These are phyloP conservation scores for Solanum phureja DNA, from an alignment of 257 asterid species.

Conservation along the genomic window DNA sequence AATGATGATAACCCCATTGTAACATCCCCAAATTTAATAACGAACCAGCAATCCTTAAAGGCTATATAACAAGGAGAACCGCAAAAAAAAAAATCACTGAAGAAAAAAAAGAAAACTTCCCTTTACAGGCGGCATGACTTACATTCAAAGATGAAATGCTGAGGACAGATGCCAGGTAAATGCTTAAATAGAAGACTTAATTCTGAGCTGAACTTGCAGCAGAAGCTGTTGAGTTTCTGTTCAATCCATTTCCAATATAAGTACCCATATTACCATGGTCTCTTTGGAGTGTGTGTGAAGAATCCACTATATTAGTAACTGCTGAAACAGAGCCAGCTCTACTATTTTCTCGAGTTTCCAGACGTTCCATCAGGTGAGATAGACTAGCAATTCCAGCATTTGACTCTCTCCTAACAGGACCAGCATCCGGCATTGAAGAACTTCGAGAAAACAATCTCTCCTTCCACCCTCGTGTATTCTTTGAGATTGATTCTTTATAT, in stretches of 20 bases:
- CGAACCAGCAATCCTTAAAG: neutral
- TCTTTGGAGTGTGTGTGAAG: constrained; percentile 28
- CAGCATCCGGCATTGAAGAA: constrained; percentile 65
- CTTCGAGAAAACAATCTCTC: constrained; percentile 81
- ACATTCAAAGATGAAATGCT: constrained; percentile 68
- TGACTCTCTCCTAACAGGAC: constrained; percentile 64
- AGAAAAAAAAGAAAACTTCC: neutral
- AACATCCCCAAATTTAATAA: neutral
- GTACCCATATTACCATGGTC: constrained; percentile 22
- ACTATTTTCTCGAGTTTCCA: constrained; percentile 51
- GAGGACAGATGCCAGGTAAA: constrained; percentile 28
- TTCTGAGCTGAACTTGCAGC: constrained; percentile 37
- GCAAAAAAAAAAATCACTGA: neutral
- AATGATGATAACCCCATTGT: neutral
- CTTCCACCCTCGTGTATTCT: constrained; percentile 80
- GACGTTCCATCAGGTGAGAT: constrained; percentile 86
- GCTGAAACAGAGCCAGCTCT: constrained; percentile 10
- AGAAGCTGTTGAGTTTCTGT: constrained; percentile 26
- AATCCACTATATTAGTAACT: constrained; percentile 14
- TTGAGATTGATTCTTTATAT: constrained; percentile 80
- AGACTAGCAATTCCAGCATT: constrained; percentile 78
- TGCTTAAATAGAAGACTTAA: constrained; percentile 16
- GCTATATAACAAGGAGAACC: neutral
- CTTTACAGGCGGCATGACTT: constrained; percentile 15
- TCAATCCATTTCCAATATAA: constrained; percentile 14